These are phyloP conservation scores for Pluteus cervinus DNA, from an alignment of 768 basidiomycete species.

Conservation along the genomic window DNA sequence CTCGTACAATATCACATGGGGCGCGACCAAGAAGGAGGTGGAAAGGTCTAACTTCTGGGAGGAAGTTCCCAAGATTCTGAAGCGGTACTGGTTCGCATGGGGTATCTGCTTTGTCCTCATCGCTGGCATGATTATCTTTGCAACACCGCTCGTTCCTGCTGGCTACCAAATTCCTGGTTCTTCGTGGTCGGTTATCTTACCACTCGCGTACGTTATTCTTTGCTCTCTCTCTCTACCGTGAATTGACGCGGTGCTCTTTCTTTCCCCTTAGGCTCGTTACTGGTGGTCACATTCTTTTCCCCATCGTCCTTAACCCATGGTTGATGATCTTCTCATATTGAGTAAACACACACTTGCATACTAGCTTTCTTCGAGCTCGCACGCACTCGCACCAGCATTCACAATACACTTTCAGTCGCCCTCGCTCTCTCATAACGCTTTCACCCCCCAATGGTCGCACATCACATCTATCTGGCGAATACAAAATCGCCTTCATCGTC, in stretches of 20 bases:
- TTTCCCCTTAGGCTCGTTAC: constrained; percentile 43
- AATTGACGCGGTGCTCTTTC: neutral
- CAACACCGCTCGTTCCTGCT: constrained; percentile 44
- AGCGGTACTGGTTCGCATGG: constrained; percentile 69
- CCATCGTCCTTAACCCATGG: constrained; percentile 85
- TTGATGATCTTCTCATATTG: constrained; percentile 76
- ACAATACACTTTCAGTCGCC: neutral
- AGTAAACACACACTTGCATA: neutral
- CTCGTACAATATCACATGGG: constrained; percentile 76
- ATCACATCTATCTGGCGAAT: too few species aligned
- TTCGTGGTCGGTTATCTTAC: constrained; percentile 74
- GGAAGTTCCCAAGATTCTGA: constrained; percentile 79
- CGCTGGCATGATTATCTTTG: constrained; percentile 51
- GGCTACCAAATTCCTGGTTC: constrained; percentile 58
- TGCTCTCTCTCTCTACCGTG: neutral
- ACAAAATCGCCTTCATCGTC: too few species aligned
- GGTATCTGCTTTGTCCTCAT: constrained; percentile 45
- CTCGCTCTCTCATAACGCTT: neutral
- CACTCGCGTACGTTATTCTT: constrained; percentile 49
- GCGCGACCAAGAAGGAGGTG: constrained; percentile 78
- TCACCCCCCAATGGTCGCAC: neutral
- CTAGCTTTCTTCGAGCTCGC: neutral
- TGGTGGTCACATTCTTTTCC: constrained; percentile 66
- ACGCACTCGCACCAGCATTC: neutral
- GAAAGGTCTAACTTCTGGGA: constrained; percentile 87